Percentiles rank a stretch among this genome's conserved stretches.
Evolutionary conservation across 305 asterid genomes (phyloP).

Genomic region (Monarda citriodora): DNA sequence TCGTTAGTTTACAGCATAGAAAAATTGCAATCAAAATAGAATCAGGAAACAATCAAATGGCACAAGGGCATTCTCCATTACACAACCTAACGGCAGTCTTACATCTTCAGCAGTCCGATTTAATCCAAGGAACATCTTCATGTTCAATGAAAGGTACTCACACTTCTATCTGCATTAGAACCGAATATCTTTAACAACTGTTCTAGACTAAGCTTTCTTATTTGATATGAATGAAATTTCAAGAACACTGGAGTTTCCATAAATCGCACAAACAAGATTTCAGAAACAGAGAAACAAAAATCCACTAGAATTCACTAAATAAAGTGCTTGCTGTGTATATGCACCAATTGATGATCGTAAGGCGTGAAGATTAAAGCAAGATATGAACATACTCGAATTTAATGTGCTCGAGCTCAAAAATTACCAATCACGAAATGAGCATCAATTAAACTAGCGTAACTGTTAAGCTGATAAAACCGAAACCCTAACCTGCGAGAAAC

Average conservation of each 20-base stretch:
- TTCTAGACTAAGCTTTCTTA: background rate
- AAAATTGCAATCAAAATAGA: constrained; percentile 9
- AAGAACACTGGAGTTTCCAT: background rate
- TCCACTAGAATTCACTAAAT: background rate
- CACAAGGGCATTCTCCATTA: constrained; percentile 23
- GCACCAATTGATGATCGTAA: background rate
- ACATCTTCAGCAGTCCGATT: constrained; percentile 20
- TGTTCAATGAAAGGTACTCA: constrained; percentile 21
- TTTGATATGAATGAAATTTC: too few relatives aligned
- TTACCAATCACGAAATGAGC: constrained; percentile 1
- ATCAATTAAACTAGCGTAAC: constrained; percentile 4
- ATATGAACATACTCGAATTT: background rate
- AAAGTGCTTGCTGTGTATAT: background rate
- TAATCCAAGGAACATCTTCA: constrained; percentile 22
- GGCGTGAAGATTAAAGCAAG: background rate
- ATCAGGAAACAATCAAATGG: constrained; percentile 12
- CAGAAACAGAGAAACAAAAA: constrained; percentile 1
- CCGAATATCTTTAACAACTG: constrained; percentile 1
- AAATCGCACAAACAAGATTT: background rate
- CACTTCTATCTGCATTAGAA: constrained; percentile 32
- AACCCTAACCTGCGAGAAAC: constrained; percentile 47
- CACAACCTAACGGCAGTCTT: constrained; percentile 18
- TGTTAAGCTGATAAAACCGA: constrained; percentile 10
- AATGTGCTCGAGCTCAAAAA: constrained; percentile 10
- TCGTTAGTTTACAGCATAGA: constrained; percentile 10